Evolutionary conservation across 495 filamentous ascomycete species (phyloP), one percentile per base, ranked within the genome.

Genomic region (Xanthoparmelia taractica): DNA sequence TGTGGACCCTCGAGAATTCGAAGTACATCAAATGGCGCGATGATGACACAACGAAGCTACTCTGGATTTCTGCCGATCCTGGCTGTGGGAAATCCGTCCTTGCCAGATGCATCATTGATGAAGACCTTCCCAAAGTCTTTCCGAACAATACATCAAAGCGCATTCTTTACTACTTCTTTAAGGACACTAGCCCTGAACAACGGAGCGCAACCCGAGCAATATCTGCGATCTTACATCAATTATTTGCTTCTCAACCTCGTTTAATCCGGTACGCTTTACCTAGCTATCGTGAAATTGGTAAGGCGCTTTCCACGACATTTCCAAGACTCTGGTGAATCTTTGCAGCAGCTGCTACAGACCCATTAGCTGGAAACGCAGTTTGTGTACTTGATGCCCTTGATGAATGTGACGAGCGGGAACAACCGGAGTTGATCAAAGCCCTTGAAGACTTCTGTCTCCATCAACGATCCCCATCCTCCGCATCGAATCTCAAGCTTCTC

Each of bases 31-130:
- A 55, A 41, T 77, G 73, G 73, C 65, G 55, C 58, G 43, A 64
- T 25, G 68, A 66, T 43, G 41, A 33, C 13, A 57, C 25, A 2
- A 67, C 70, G 27, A 70, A 70, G 48, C 63, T 79, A 33, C 72
- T 80, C 29, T 78, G 71, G 75, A 64, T 80, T 20, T 75, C 76
- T 31, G 77, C 73, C 15, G 71, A 79, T 67, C 75, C 77, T 47
- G 75, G 77, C 25, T 80, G 73, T 60, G 75, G 76, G 1, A 81
- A 81, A 57, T 76, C 76, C 52, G 76, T 80, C 11, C 66, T 79
- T 15, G 61, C 50, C 71, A 69, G 20, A 63, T 78, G 4, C 66
- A 77, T n/a, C 70, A 77, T 58, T 41, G 67, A 40, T 45, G 63
- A 61, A 61, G 43, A 65, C 65, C 36, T 60, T 34, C 40, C 25